Base-by-base conservation (phyloP, 2,329 filamentous ascomycete genomes). In the Aspergillus neotritici region DNA sequence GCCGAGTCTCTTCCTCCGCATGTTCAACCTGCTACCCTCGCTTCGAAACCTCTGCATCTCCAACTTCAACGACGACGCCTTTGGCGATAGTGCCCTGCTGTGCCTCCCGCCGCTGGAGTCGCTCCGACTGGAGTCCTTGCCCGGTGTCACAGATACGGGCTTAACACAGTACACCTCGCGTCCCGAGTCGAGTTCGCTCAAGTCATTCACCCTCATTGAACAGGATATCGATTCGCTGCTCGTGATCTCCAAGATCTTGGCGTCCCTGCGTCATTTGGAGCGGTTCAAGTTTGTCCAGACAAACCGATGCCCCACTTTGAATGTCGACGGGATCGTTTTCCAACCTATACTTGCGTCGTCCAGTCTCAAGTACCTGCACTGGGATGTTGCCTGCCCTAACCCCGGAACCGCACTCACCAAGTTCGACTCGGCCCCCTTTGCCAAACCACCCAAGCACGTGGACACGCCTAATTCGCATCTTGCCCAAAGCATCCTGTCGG, bases 131-230 rank as follows among this genome's bases (percentile, higher is more conserved):
- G 76, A 81, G 50, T 69, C 72, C 37, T 65, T 81, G 7, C 67
- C 67, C 8, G 79, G 78, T 3, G 57, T 82, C 34, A 78, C 75
- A 3, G 78, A 80, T 46, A 66, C 69, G 34, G 78, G 78, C 9
- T 62, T 82, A 28, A 65, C 71, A 7, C 71, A 73, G 31, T 77
- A 78, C 48, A 65, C 71, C 5, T 68, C 67, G 10, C 74, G 72
- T 5, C 62, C 66, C 3, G 66, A 71, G 33, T 71, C 74, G 7
- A 57, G 49, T 3, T 64, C 65, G 0, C 60, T 81, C 6, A 62
- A 70, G 43, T 69, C 62, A 1, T 60, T 82, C 30, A 67, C 68
- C 12, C 57, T 82, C 11, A 67, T 81, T 37, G 70, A 79, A 44
- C 69, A 78, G 34, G 71, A 78, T 40, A 62, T 81, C n/a, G 62